A percentile compares a stretch with the other conserved stretches of the same genome.
These are phyloP conservation scores for Calocybe indica DNA, from an alignment of 768 basidiomycete genomes.

Conservation along the genomic window DNA sequence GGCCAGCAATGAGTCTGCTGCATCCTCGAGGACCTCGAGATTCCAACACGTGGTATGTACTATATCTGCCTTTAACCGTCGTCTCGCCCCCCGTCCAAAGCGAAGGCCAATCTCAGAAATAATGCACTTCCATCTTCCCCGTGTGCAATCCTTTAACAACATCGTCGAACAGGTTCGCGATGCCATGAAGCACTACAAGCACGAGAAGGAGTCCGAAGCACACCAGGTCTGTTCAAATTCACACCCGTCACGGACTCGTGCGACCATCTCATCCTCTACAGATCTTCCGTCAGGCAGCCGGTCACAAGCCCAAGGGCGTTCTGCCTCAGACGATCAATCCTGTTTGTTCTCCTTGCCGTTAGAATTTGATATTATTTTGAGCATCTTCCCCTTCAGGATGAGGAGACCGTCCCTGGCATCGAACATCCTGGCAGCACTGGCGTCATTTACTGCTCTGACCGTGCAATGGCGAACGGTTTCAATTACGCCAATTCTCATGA, in stretches of 20 bases:
- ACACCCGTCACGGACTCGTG: conserved; percentile 4
- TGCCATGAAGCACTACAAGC: conserved; percentile 58
- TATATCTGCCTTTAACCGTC: conserved; percentile 2
- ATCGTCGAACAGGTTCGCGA: conserved; percentile 59
- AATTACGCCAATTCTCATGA: conserved; percentile 69
- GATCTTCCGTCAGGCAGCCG: conserved; percentile 72
- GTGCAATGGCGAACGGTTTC: conserved; percentile 95
- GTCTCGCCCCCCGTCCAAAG: background rate
- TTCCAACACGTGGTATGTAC: conserved; percentile 14
- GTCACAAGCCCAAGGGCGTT: conserved; percentile 61
- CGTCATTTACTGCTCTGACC: conserved; percentile 83
- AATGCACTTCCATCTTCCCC: conserved; percentile 46
- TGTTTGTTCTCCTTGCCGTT: conserved; percentile 27
- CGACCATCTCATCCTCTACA: conserved; percentile 19
- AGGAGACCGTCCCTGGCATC: conserved; percentile 88
- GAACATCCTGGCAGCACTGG: conserved; percentile 66
- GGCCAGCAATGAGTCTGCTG: conserved; percentile 3
- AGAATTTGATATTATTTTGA: background rate
- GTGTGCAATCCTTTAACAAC: conserved; percentile 36
- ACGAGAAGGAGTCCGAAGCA: conserved; percentile 84
- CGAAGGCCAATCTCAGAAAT: background rate
- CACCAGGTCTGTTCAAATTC: conserved; percentile 51
- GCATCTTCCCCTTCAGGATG: conserved; percentile 44
- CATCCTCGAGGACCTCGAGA: conserved; percentile 10
- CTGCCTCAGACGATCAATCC: conserved; percentile 70